Conservation (phyloP, 1,284 basidiomycete genomes). For the Ustilago loliicola region DNA sequence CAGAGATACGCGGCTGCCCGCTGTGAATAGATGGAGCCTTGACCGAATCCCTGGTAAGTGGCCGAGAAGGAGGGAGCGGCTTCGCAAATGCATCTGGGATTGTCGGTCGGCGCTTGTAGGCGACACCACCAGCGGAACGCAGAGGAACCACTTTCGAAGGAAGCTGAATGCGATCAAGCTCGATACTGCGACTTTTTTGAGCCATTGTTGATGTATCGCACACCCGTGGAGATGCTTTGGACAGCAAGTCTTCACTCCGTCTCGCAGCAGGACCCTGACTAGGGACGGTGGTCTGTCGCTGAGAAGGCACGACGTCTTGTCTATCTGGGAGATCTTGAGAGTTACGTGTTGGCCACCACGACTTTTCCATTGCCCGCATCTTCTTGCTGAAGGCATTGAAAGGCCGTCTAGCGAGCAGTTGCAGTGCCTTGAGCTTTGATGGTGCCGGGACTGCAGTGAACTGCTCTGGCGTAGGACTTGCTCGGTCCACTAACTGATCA, state of each 20-base stretch:
- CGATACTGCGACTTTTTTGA: slow-evolving; percentile 31
- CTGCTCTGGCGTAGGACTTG: background rate
- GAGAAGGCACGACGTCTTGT: background rate
- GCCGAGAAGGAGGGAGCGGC: background rate
- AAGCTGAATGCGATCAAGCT: slow-evolving; percentile 31
- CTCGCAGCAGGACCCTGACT: background rate
- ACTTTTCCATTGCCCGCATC: slow-evolving; percentile 32
- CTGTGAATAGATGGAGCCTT: background rate
- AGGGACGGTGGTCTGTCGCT: background rate
- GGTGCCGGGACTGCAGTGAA: background rate
- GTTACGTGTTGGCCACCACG: slow-evolving; percentile 35
- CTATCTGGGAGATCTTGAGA: slow-evolving; percentile 8
- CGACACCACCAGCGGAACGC: background rate
- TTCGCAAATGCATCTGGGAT: slow-evolving; percentile 33
- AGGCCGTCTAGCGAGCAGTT: slow-evolving; percentile 33
- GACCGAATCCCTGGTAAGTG: background rate
- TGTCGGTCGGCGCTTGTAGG: slow-evolving; percentile 33
- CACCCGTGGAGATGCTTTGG: slow-evolving; percentile 26
- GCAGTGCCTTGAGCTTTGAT: slow-evolving; percentile 40
- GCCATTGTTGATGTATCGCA: slow-evolving; percentile 15
- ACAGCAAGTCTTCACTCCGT: slow-evolving; percentile 41
- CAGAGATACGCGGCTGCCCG: slow-evolving; percentile 29
- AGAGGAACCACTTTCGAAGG: slow-evolving; percentile 38
- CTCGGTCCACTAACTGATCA: background rate
- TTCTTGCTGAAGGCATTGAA: slow-evolving; percentile 40